Conservation (phyloP, 2,329 filamentous ascomycete species). For the Cylindrodendrum hubeiense region DNA sequence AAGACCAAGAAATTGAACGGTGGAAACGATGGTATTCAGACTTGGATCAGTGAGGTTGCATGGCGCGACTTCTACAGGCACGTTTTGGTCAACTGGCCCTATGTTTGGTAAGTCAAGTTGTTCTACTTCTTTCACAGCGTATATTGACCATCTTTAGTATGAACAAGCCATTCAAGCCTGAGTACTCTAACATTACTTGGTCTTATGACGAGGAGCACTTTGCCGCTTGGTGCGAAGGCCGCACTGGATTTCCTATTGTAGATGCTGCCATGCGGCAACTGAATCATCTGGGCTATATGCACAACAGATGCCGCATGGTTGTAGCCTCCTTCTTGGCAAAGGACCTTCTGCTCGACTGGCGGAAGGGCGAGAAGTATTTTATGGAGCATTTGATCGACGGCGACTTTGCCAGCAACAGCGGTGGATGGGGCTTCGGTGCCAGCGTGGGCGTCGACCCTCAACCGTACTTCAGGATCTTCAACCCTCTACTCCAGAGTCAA, state of each 20-base stretch:
- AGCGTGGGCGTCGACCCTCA: conserved; percentile 85
- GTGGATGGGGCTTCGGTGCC: conserved; percentile 69
- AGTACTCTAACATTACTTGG: conserved; percentile 87
- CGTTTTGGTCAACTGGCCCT: conserved; percentile 87
- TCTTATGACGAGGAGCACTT: conserved; percentile 80
- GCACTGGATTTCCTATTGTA: conserved; percentile 85
- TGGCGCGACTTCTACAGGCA: conserved; percentile 93
- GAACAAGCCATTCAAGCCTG: conserved; percentile 79
- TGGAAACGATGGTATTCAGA: conserved; percentile 73
- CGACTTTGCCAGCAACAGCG: conserved; percentile 83
- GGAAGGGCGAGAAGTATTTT: conserved; percentile 84
- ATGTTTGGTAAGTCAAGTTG: conserved; percentile 71
- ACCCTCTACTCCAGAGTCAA: conserved; percentile 85
- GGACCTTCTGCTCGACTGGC: conserved; percentile 86
- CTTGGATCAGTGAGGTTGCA: conserved; percentile 86
- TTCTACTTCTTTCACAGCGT: not conserved
- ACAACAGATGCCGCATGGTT: conserved; percentile 88
- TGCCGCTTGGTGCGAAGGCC: conserved; percentile 78
- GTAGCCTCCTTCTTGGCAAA: conserved; percentile 85
- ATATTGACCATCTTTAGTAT: conserved; percentile 51
- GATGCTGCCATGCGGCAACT: conserved; percentile 90
- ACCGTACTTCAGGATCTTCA: conserved; percentile 93
- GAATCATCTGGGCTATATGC: conserved; percentile 78
- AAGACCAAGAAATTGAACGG: conserved; percentile 74
- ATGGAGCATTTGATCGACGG: conserved; percentile 86